Evolutionary conservation across 129 eudicot species (phyloP).

Genomic region (Flaveria trinervia): DNA sequence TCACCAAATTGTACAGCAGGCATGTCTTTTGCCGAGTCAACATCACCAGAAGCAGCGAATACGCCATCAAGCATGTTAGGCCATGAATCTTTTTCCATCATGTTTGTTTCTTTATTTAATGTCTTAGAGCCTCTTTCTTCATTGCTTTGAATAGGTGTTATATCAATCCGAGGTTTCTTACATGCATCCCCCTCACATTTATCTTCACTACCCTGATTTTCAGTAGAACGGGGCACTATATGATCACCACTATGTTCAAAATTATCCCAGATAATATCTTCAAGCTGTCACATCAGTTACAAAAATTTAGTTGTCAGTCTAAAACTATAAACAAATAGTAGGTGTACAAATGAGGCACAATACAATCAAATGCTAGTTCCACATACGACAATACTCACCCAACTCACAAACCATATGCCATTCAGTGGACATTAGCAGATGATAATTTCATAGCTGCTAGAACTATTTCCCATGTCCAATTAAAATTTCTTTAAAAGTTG

Average conservation of each 20-base stretch:
- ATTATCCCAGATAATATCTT: slow-evolving; percentile 81
- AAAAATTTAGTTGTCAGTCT: slow-evolving; percentile 29
- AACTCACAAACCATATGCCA: not conserved
- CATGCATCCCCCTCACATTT: slow-evolving; percentile 37
- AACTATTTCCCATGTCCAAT: not conserved
- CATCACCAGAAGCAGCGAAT: slow-evolving; percentile 45
- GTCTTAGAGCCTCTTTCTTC: slow-evolving; percentile 28
- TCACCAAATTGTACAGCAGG: slow-evolving; percentile 45
- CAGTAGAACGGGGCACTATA: slow-evolving; percentile 69
- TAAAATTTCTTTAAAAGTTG: not conserved
- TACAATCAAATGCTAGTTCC: not conserved
- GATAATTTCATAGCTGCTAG: not conserved
- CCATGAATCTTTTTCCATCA: slow-evolving; percentile 56
- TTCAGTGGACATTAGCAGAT: not conserved
- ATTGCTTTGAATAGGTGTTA: slow-evolving; percentile 36
- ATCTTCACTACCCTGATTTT: slow-evolving; percentile 35
- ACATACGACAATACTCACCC: not conserved
- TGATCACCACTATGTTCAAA: slow-evolving; percentile 68
- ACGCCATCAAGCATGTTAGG: slow-evolving; percentile 40
- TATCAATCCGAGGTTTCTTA: slow-evolving; percentile 63
- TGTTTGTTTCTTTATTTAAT: slow-evolving; percentile 40
- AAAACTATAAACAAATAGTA: not conserved
- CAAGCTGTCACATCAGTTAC: slow-evolving; percentile 66
- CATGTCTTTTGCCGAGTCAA: slow-evolving; percentile 39
- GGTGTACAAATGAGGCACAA: not conserved